Conservation (phyloP, 768 basidiomycete genomes). For the Crassisporium funariophilum region DNA sequence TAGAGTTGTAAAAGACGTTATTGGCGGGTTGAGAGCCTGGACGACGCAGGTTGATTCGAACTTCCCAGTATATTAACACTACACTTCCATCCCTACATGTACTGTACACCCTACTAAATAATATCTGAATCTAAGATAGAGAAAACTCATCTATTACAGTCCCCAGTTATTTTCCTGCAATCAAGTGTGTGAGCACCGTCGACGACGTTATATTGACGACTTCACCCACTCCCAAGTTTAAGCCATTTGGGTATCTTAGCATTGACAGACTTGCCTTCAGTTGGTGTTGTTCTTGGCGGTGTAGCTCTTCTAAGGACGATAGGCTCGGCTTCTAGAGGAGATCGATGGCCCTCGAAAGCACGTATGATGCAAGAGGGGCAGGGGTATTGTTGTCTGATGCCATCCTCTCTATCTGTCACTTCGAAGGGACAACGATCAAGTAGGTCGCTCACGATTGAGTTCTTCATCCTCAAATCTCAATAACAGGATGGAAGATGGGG, state of each 20-base stretch:
- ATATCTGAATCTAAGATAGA: background rate
- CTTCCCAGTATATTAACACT: conserved; percentile 82
- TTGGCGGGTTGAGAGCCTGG: conserved; percentile 87
- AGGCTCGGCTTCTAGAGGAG: conserved; percentile 58
- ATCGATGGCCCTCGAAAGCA: conserved; percentile 63
- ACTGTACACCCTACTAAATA: background rate
- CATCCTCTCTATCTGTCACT: background rate
- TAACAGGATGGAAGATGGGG: conserved; percentile 79
- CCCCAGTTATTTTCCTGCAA: background rate
- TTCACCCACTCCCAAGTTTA: conserved; percentile 61
- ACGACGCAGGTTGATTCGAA: conserved; percentile 65
- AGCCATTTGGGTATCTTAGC: conserved; percentile 82
- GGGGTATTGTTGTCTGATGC: conserved; percentile 50
- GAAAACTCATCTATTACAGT: background rate
- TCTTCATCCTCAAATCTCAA: conserved; percentile 74
- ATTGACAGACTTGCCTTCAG: conserved; percentile 25
- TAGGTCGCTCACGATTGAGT: conserved; percentile 58
- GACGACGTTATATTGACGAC: background rate
- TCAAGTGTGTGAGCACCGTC: background rate
- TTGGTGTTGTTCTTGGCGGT: conserved; percentile 4
- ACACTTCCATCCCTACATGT: background rate
- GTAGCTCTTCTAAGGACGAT: conserved; percentile 16
- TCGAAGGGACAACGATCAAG: background rate
- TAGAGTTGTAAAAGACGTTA: conserved; percentile 59
- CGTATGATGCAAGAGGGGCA: conserved; percentile 63